A percentile compares a stretch with the other conserved stretches of the same genome.
Conservation (phyloP, 2,329 filamentous ascomycete genomes). For the Didymella sp. region DNA sequence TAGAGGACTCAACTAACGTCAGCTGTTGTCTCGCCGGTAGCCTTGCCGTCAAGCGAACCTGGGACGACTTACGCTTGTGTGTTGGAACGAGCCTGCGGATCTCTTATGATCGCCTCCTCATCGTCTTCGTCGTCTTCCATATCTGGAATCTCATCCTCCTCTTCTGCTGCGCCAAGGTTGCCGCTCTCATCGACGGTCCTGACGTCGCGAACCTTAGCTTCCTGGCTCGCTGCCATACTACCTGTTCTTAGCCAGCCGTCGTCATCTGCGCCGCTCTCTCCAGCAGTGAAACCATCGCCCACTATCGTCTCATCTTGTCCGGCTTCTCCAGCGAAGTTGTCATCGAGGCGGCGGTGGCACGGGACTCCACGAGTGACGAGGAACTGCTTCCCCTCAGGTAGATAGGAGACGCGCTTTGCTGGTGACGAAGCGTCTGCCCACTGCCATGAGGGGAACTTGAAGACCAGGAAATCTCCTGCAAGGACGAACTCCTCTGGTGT, state of each 20-base stretch:
- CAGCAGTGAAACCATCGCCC: slow-evolving; percentile 70
- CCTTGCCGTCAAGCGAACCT: neutral
- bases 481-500: slow-evolving; percentile 96
- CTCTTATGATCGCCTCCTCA: slow-evolving; percentile 90
- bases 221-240: slow-evolving; percentile 75
- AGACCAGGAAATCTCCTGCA: slow-evolving; percentile 95
- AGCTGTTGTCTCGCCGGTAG: slow-evolving; percentile 16
- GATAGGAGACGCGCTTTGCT: slow-evolving; percentile 77
- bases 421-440: slow-evolving; percentile 91
- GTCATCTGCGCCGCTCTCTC: slow-evolving; percentile 64
- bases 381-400: slow-evolving; percentile 92
- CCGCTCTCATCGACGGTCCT: slow-evolving; percentile 88
- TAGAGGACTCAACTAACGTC: slow-evolving; percentile 64
- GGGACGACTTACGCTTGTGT: slow-evolving; percentile 60
- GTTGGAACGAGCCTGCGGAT: slow-evolving; percentile 57
- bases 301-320: slow-evolving; percentile 88
- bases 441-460: slow-evolving; percentile 98
- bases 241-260: slow-evolving; percentile 94
- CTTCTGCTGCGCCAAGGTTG: slow-evolving; percentile 78
- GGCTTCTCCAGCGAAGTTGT: slow-evolving; percentile 89
- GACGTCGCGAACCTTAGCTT: slow-evolving; percentile 79
- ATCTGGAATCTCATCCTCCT: slow-evolving; percentile 85
- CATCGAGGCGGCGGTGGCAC: slow-evolving; percentile 87
- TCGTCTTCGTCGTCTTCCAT: slow-evolving; percentile 97
- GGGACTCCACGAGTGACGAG: slow-evolving; percentile 93